A percentile compares a stretch with the other conserved stretches of the same genome.
These are phyloP conservation scores for Pachysandra terminalis DNA, from an alignment of 164 flowering plant species.

Conservation along the genomic window DNA sequence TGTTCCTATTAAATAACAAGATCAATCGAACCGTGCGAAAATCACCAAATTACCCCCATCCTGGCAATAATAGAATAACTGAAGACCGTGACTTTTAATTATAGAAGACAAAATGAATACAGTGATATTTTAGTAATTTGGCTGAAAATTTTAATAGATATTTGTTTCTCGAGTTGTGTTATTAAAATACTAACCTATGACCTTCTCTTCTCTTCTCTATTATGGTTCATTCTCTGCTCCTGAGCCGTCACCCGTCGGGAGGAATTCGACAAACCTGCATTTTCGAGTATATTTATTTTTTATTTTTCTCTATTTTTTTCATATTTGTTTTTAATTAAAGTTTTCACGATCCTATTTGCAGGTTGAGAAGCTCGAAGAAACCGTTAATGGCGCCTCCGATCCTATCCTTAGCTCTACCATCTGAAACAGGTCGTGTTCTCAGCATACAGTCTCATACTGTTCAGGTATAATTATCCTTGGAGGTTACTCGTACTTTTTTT, in stretches of 20 bases:
- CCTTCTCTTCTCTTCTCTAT: too few relatives aligned
- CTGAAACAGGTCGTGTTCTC: constrained; percentile 93
- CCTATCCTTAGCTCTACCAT: constrained; percentile 79
- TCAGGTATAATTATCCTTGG: constrained; percentile 46
- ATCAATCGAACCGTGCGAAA: too few relatives aligned
- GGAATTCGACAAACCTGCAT: not conserved
- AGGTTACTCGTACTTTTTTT: too few relatives aligned
- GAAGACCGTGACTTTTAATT: too few relatives aligned
- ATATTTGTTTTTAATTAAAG: constrained; percentile 6
- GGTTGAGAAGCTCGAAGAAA: constrained; percentile 22
- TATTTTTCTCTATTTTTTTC: not conserved
- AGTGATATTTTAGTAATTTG: too few relatives aligned
- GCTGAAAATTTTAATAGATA: too few relatives aligned
- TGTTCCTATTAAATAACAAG: too few relatives aligned
- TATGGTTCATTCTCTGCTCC: not conserved
- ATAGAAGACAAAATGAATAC: too few relatives aligned
- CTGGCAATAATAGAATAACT: too few relatives aligned
- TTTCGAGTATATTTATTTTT: not conserved
- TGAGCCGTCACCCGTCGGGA: not conserved
- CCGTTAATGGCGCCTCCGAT: constrained; percentile 71
- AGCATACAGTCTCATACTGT: constrained; percentile 99
- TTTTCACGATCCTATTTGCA: not conserved
- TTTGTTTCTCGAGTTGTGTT: too few relatives aligned
- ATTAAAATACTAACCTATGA: too few relatives aligned
- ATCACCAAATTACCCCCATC: too few relatives aligned